phyloP scores from a whole-genome alignment of 768 basidiomycete genomes.

The Pisolithus sp. region DNA sequence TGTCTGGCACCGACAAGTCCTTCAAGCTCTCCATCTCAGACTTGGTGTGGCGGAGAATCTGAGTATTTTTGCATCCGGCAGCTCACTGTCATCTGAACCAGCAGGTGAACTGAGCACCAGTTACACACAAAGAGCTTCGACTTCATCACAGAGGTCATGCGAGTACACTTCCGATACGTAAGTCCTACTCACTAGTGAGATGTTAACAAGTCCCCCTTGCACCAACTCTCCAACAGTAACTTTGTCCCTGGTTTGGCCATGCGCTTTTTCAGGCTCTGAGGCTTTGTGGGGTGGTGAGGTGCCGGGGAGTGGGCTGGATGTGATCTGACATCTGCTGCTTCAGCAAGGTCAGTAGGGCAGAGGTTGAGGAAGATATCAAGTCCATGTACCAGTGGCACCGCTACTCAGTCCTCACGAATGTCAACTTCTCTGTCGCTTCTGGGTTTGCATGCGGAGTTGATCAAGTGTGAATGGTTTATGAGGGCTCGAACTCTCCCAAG shows the following conservation, averaged over 20 bases:
- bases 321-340: constrained; percentile 9
- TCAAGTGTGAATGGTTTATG: constrained; percentile 2
- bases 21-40: not conserved
- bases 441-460: not conserved
- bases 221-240: not conserved
- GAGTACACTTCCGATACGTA: constrained; percentile 5
- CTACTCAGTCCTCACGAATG: constrained; percentile 4
- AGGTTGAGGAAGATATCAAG: constrained; percentile 4
- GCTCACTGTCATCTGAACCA: not conserved
- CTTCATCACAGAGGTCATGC: constrained; percentile 1
- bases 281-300: not conserved
- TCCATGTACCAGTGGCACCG: constrained; percentile 9
- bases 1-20: not conserved
- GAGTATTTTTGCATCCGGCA: not conserved
- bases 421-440: constrained; percentile 1
- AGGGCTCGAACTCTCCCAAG: constrained; percentile 2
- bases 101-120: not conserved
- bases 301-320: not conserved
- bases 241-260: not conserved
- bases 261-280: not conserved
- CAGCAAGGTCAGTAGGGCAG: constrained; percentile 11
- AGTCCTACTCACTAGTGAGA: constrained; percentile 7
- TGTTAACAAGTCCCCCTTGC: not conserved
- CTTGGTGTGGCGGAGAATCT: not conserved
- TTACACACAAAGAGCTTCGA: too few species aligned